Evolutionary conservation across 1,139 yeast species (phyloP).

Genomic region (Suhomyces atakaporum): DNA sequence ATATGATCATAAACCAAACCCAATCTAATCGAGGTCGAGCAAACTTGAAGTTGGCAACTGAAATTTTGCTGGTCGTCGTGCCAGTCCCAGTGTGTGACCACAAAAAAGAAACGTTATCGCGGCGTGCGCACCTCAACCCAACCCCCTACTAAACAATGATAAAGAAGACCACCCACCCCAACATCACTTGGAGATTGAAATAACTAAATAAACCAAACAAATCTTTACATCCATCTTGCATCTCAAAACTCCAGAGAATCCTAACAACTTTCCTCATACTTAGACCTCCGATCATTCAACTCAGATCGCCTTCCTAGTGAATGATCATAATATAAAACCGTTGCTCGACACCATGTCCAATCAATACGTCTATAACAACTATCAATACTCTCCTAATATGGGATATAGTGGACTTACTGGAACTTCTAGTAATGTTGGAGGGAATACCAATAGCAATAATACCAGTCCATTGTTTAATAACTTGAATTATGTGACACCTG

Average conservation of each 20-base stretch:
- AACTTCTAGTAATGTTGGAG: conserved; percentile 5
- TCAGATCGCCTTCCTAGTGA: no score
- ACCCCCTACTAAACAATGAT: conserved; percentile 13
- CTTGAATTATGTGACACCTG: conserved; percentile 25
- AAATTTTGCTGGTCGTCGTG: conserved; percentile 7
- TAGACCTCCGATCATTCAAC: no score
- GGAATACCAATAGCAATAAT: conserved; percentile 12
- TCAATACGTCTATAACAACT: conserved; percentile 37
- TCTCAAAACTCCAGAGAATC: no score
- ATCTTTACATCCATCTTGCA: no score
- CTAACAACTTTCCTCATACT: no score
- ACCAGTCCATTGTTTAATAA: conserved; percentile 37
- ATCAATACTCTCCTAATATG: conserved; percentile 41
- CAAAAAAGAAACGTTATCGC: conserved; percentile 12
- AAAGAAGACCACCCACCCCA: conserved; percentile 7
- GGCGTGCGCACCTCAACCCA: conserved; percentile 10
- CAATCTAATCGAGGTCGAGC: no score
- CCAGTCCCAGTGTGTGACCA: conserved; percentile 7
- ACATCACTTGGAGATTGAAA: conserved; percentile 2
- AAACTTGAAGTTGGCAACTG: no score
- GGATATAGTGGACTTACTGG: conserved; percentile 17
- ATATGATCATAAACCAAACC: no score
- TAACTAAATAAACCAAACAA: background rate
- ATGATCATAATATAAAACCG: background rate
- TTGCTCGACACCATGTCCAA: conserved; percentile 27